phyloP scores from a whole-genome alignment of 495 filamentous ascomycete species.

The Hyaloscypha variabilis region DNA sequence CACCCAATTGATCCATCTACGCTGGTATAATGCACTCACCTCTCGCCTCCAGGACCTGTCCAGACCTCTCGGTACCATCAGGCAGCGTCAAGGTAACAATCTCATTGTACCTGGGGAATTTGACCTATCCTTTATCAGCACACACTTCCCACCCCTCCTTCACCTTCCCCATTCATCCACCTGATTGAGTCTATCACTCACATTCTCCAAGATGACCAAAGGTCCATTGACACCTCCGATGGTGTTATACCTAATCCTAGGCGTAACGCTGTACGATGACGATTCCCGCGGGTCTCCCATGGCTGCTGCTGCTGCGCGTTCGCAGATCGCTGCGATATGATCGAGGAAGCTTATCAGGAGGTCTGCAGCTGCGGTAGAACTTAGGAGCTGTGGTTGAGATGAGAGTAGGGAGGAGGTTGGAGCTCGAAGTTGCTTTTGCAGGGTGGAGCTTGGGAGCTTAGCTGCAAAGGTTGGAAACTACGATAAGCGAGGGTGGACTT shows the following conservation, averaged over 20 bases:
- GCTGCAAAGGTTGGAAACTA: constrained; percentile 19
- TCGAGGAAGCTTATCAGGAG: not conserved
- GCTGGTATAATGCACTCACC: constrained; percentile 59
- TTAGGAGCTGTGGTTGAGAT: constrained; percentile 13
- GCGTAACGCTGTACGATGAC: constrained; percentile 69
- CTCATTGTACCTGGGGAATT: constrained; percentile 96
- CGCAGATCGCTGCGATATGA: not conserved
- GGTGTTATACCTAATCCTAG: constrained; percentile 95
- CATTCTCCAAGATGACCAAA: constrained; percentile 95
- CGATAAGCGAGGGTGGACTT: constrained; percentile 27
- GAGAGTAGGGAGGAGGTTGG: constrained; percentile 22
- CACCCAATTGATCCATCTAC: not conserved
- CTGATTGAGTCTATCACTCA: constrained; percentile 39
- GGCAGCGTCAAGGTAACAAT: constrained; percentile 95
- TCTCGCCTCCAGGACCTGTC: constrained; percentile 96
- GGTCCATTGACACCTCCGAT: constrained; percentile 98
- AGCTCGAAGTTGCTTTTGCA: constrained; percentile 21
- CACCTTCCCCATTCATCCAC: not conserved
- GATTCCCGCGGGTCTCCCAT: constrained; percentile 85
- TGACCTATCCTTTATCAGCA: constrained; percentile 66
- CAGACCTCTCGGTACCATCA: constrained; percentile 90
- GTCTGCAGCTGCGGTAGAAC: constrained; percentile 14
- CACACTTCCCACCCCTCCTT: not conserved
- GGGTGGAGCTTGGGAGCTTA: constrained; percentile 21
- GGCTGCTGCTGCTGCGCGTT: constrained; percentile 14